These are phyloP conservation scores for Fraxinus nigra DNA, from an alignment of 305 asterid genomes.

Conservation along the genomic window DNA sequence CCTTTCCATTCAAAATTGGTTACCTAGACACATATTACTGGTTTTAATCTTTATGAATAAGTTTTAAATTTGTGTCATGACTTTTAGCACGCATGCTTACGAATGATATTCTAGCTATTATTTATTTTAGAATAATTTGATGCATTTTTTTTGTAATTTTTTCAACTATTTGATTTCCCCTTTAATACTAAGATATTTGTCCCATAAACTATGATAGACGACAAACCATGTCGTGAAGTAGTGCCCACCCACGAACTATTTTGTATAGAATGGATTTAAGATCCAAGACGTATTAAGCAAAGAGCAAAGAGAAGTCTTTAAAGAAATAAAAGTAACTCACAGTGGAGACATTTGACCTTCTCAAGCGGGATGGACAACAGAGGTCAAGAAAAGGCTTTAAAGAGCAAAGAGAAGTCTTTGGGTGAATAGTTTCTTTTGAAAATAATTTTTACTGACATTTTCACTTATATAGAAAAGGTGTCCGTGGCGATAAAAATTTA, in stretches of 20 bases:
- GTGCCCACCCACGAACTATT: no score
- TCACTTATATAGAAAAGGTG: not conserved
- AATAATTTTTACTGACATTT: no score
- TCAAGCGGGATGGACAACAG: not conserved
- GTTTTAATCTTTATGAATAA: not conserved
- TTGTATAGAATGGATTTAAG: not conserved
- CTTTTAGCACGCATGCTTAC: no score
- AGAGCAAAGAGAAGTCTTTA: no score
- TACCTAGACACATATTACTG: not conserved
- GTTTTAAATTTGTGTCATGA: no score
- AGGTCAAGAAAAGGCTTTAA: not conserved
- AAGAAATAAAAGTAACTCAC: not conserved
- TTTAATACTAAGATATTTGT: not conserved
- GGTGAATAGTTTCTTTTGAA: not conserved
- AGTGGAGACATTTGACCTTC: not conserved
- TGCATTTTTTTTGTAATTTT: no score
- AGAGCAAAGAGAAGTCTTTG: not conserved
- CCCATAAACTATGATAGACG: not conserved
- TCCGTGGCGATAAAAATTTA: no score
- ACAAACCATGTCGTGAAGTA: not conserved
- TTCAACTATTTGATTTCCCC: not conserved
- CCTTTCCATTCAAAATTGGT: not conserved
- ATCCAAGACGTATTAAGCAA: no score
- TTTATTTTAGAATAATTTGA: no score
- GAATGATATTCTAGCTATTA: no score